Base-by-base conservation (phyloP, 768 basidiomycete genomes). In the Amanita exitialis region DNA sequence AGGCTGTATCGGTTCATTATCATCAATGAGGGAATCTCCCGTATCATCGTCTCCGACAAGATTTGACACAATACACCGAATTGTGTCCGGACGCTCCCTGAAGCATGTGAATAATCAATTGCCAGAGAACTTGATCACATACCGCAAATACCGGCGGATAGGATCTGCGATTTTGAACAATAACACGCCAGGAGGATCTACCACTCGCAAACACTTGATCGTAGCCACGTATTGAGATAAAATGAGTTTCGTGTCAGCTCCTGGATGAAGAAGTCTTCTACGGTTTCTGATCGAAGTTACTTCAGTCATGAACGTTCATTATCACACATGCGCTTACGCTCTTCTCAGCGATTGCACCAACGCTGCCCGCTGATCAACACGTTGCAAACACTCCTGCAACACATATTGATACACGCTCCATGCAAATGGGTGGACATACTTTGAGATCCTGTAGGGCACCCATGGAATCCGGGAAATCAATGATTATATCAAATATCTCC, bases 401-500 rank as follows among this genome's bases (percentile, higher is more conserved):
- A 39, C 48, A 23, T 23, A 18, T 12, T 15, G 18, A 36, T 38
- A 23, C 23, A 42, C 35, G 35, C 13, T 3, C 43, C 49, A 4
- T 18, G 34, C 44, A 28, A 41, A n/a, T 23, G 3, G 16, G 20
- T 7, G 23, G 37, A 35, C 54, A 9, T 53, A 90, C 92, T 69
- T 80, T 86, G 16, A 98, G 72, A 66, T 99, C 96, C 51, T 86
- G 76, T 16, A 98, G 67, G 0, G 92, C 93, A 3, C 84, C 81
- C 56, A 71, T 74, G 0, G 94, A 95, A 54, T 93, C 88, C 0
- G 95, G 93, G 58, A 81, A 94, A 59, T 95, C 90, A 50, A 97
- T 83, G 52, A 98, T 95, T 51, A 98, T 96, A 57, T 95, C 91
- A 61, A 96, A 98, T 16, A 98, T 85, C 63, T 98, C 94, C 44